Evolutionary conservation across 257 asterid species (phyloP).

Genomic region (Solanum dulcamara): DNA sequence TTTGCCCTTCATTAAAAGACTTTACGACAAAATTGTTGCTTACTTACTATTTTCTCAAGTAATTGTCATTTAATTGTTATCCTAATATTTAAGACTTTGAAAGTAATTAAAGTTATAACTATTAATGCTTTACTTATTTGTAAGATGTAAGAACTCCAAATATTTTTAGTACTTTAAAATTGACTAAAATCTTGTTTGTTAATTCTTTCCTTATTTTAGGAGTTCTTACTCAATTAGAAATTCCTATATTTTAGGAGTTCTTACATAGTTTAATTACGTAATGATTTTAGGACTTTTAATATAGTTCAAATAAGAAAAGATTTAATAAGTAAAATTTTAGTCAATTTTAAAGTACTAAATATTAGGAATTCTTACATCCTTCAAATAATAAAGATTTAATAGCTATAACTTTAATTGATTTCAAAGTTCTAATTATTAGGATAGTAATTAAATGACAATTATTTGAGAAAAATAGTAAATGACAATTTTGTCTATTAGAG

Average conservation of each 20-base stretch:
- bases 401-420: neutral
- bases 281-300: too few relatives aligned
- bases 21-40: neutral
- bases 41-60: neutral
- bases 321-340: too few relatives aligned
- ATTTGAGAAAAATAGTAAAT: neutral
- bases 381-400: neutral
- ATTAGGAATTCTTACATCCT: neutral
- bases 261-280: too few relatives aligned
- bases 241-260: too few relatives aligned
- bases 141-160: neutral
- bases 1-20: neutral
- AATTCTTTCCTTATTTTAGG: neutral
- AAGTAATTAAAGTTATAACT: neutral
- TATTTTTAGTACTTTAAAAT: neutral
- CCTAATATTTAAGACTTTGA: neutral
- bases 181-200: neutral
- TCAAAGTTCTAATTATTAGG: neutral
- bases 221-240: too few relatives aligned
- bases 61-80: neutral
- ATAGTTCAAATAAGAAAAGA: too few relatives aligned
- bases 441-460: neutral
- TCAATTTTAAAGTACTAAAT: neutral
- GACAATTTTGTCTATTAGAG: neutral
- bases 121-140: neutral